These are phyloP conservation scores for Centella asiatica DNA, from an alignment of 129 eudicot genomes.

Conservation along the genomic window DNA sequence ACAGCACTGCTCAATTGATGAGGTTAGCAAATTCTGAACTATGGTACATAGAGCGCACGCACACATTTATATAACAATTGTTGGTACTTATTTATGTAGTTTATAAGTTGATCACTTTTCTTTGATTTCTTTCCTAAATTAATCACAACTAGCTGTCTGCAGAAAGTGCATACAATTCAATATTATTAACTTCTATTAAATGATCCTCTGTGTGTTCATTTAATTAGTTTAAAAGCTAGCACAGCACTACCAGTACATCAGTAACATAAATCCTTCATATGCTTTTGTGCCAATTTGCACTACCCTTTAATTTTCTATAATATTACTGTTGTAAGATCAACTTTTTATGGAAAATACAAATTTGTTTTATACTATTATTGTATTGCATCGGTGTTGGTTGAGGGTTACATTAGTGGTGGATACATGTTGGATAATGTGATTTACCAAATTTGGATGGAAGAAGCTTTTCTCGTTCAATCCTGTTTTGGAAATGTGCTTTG, in stretches of 20 bases:
- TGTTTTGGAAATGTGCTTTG: constrained; percentile 19
- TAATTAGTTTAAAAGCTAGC: neutral
- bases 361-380: neutral
- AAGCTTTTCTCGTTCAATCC: neutral
- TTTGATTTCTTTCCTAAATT: no score
- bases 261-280: neutral
- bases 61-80: no score
- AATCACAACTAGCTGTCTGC: neutral
- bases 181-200: no score
- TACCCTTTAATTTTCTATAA: neutral
- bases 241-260: no score
- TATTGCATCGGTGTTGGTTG: constrained; percentile 10
- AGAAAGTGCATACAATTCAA: constrained; percentile 10
- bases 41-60: no score
- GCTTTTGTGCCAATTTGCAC: constrained; percentile 1
- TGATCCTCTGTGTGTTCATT: neutral
- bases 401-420: neutral
- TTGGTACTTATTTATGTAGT: no score
- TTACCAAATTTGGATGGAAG: constrained; percentile 24
- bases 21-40: no score
- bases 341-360: neutral
- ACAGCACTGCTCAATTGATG: no score
- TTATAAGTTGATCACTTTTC: no score
- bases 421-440: neutral
- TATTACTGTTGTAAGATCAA: neutral